Base-by-base conservation (phyloP, 352 stramenopile species). In the Globisporangium viniferum region DNA sequence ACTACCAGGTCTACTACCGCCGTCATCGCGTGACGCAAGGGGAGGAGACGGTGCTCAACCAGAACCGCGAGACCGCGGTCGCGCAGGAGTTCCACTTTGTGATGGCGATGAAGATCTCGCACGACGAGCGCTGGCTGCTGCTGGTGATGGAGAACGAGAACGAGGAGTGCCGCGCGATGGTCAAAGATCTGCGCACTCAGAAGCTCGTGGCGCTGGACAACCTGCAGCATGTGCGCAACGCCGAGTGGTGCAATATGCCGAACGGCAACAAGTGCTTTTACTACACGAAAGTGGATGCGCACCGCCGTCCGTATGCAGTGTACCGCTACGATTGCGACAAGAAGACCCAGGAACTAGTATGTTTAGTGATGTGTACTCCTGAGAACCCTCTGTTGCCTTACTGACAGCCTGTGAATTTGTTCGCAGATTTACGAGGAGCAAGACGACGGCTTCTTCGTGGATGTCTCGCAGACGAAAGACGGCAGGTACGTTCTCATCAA, bases 391-490 rank as follows among this genome's bases (percentile, higher is more conserved):
- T 29, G 53, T 58, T 18, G 10, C 2, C 29, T 55, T 59, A 48
- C 12, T 20, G 14, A 20, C 22, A 7, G 12, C n/a, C 15, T 27
- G 29, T 41, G 8, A 12, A 8, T 44, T 7, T 71, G 35, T 67
- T 36, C 59, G 53, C 31, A 94, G 84, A 76, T 95, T 6, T 96
- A 90, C 49, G 81, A 91, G 44, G 89, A 96, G 63, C 64, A 77
- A 18, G 78, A 96, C 54, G 74, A 81, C n/a, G 81, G 82, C 6
- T 86, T 94, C 29, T 96, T 91, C 59, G 78, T 97, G 62, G 90
- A 97, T 68, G 79, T 96, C 8, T 90, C 86, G 12, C 81, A 82
- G 27, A 95, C 88, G 1, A 97, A 97, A 60, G 90, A 96, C 77
- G 78, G 73, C 55, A 55, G 67, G 14, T 94, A 88, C 48, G 77